Base-by-base conservation (phyloP, 2,329 filamentous ascomycete genomes). In the Fusarium sp. region DNA sequence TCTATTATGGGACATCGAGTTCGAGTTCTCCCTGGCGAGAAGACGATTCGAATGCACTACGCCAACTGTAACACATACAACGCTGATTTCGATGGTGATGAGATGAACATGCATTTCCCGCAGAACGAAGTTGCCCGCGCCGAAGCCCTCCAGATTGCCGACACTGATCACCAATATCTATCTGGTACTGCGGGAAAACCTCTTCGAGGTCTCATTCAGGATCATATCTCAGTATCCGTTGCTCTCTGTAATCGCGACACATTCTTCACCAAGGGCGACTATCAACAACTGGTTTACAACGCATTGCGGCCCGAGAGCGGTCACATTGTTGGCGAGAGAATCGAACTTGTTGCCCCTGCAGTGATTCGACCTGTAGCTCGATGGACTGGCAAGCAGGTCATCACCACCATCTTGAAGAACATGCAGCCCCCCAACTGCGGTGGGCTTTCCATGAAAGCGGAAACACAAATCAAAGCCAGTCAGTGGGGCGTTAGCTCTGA, bases 91-190 rank as follows among this genome's bases (percentile, higher is more conserved):
- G 97, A 99, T 80, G 96, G 96, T 82, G 96, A 99, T 81, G 96
- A 99, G 83, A 99, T 99, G 96, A 99, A 99, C 82, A 97, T 99
- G 95, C 96, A 99, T 84, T 98, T 99, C 80, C 96, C 96, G 3
- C 96, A 99, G 78, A 98, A 98, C 77, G 97, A 98, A 81, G 88
- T 98, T 74, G 96, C 96, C 22, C 90, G 96, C 76, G 94, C 96
- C 5, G 96, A 99, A 84, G 96, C 96, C 5, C 89, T 97, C 75
- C 94, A 95, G 76, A 92, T 99, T 78, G 96, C 96, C 42, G 96
- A 98, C 81, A 98, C 96, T 6, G 96, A 99, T 81, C 95, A 98
- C 80, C 96, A 99, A 79, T 99, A 99, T 81, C 89, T 99, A 41
- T 97, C 95, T 39, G 94, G 93, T 26, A 99, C 96, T 7, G 94